Evolutionary conservation across 2,329 filamentous ascomycete species (phyloP).

Genomic region (Stachybotrys echinatus): DNA sequence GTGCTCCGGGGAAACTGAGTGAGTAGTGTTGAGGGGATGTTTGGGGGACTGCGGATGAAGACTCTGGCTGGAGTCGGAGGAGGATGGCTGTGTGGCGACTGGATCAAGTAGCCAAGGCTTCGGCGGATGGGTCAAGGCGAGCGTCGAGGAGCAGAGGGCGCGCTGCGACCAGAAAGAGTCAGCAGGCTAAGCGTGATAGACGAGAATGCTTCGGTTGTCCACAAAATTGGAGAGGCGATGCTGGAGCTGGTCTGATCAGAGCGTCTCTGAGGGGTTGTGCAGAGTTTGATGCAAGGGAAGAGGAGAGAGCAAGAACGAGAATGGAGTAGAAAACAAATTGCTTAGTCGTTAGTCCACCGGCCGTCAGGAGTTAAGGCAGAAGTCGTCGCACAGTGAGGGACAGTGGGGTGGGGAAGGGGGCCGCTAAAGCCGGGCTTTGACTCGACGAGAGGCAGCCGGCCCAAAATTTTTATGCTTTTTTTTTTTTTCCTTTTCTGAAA

Average conservation of each 20-base stretch:
- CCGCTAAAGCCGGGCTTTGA: no score
- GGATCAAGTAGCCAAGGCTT: constrained; percentile 2
- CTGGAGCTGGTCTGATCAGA: not conserved
- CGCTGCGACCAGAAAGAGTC: constrained; percentile 20
- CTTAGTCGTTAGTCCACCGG: not conserved
- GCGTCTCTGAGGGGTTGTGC: not conserved
- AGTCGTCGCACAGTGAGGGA: not conserved
- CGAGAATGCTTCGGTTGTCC: not conserved
- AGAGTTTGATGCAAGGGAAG: constrained; percentile 3
- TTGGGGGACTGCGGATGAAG: constrained; percentile 2
- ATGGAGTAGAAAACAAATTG: no score
- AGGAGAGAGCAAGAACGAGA: constrained; percentile 3
- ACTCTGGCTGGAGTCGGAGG: constrained; percentile 8
- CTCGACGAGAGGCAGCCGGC: no score
- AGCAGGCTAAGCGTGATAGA: constrained; percentile 11
- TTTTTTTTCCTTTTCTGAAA: no score
- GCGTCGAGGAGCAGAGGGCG: constrained; percentile 8
- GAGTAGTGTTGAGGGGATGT: not conserved
- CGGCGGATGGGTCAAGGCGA: constrained; percentile 6
- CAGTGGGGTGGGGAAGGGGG: constrained; percentile 2
- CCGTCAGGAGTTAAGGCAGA: not conserved
- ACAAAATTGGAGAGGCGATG: not conserved
- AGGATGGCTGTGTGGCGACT: constrained; percentile 2
- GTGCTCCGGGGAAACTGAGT: constrained; percentile 16
- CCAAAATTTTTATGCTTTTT: no score